Percentiles rank a stretch among this genome's conserved stretches.
These are phyloP conservation scores for Sugiyamaella mastotermitis DNA, from an alignment of 805 yeast species.

Conservation along the genomic window DNA sequence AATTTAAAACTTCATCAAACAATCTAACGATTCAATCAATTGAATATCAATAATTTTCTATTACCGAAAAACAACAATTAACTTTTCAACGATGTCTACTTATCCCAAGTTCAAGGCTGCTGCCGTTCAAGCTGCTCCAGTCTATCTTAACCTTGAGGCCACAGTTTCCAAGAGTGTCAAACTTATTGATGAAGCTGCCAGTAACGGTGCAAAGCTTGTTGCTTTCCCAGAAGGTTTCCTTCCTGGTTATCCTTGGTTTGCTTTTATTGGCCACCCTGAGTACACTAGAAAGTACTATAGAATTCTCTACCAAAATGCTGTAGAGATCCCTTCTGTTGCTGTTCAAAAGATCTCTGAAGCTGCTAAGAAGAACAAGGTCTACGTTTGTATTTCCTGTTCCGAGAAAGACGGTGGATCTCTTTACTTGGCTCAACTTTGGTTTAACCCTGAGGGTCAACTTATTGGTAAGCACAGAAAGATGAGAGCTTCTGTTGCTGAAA, in stretches of 20 bases:
- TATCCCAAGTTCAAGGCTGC: constrained; percentile 13
- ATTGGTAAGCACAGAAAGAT: constrained; percentile 8
- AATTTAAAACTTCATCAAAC: too few relatives aligned
- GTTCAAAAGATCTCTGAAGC: constrained; percentile 13
- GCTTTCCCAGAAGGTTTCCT: constrained; percentile 22
- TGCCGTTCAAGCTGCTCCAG: constrained; percentile 22
- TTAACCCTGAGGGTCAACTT: constrained; percentile 1
- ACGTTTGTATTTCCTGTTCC: constrained; percentile 10
- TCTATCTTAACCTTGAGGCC: constrained; percentile 15
- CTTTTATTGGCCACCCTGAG: constrained; percentile 10
- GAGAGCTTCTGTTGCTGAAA: constrained; percentile 4
- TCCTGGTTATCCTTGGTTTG: constrained; percentile 21
- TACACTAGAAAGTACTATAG: constrained; percentile 1
- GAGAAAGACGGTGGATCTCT: constrained; percentile 20
- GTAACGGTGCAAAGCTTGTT: constrained; percentile 17
- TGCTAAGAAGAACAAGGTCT: constrained; percentile 1
- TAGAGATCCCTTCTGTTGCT: constrained; percentile 1
- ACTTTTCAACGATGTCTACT: constrained; percentile 1
- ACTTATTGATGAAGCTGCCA: constrained; percentile 17
- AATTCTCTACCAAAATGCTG: constrained; percentile 1
- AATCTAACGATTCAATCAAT: too few relatives aligned
- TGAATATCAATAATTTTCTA: too few relatives aligned
- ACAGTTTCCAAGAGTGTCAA: constrained; percentile 15
- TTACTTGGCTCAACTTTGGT: constrained; percentile 16
- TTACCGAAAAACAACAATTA: too few relatives aligned